A percentile compares a stretch with the other conserved stretches of the same genome.
phyloP scores from a whole-genome alignment of 345 rosid species.

The Acer saccharum region DNA sequence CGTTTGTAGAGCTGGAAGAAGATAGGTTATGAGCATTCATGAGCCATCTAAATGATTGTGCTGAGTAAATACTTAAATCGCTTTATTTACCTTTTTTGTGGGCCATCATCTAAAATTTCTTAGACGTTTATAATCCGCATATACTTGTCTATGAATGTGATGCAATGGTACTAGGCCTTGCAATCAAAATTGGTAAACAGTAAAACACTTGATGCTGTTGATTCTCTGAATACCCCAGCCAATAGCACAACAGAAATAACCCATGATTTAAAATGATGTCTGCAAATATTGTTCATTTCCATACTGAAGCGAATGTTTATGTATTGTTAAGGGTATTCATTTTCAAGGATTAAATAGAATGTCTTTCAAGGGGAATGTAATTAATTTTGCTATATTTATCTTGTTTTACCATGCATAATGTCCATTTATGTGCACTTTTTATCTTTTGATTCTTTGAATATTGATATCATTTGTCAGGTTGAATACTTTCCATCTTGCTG shows the following conservation, averaged over 20 bases:
- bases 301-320: neutral
- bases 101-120: neutral
- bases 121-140: neutral
- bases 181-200: neutral
- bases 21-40: neutral
- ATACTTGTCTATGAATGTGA: neutral
- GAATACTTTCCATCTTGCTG: conserved; percentile 99
- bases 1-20: neutral
- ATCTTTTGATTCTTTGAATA: conserved; percentile 1
- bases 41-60: neutral
- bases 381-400: neutral
- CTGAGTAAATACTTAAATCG: neutral
- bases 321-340: neutral
- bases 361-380: neutral
- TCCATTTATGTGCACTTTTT: neutral
- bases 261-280: neutral
- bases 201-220: neutral
- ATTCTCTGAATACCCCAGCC: neutral
- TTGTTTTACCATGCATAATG: neutral
- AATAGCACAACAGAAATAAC: neutral
- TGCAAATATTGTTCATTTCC: neutral
- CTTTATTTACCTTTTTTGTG: neutral
- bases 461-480: conserved; percentile 47
- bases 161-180: neutral
- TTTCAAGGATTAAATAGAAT: neutral